Evolutionary conservation across 2,329 filamentous ascomycete species (phyloP), one percentile per base, ranked within the genome.

Genomic region (Aspergillus puulaauensis): DNA sequence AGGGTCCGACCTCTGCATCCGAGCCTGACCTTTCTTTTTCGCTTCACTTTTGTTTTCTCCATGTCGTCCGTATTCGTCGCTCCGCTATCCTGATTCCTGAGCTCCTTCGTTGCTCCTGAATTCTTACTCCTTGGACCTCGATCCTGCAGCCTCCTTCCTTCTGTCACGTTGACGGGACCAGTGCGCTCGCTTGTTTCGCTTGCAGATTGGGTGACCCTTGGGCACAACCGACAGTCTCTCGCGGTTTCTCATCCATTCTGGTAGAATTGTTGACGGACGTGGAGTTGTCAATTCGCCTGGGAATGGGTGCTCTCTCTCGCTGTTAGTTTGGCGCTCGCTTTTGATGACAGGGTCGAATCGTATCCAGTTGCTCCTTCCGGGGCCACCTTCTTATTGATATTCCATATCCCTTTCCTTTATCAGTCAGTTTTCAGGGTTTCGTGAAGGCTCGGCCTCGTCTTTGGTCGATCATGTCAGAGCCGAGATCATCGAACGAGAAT

Each of bases 401-500:
- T 50, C 48, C 45, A 40, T 60, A 61, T 6, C 12, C 35, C 12
- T 15, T 46, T 17, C n/a, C 23, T 19, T n/a, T 27, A 4, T n/a
- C 23, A 14, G 14, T 14, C 9, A n/a, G 35, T n/a, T n/a, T n/a
- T 37, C 15, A 23, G 27, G 44, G 15, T 24, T 46, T 24, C 1
- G 31, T 46, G 9, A 21, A 31, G 44, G 23, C 24, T 15, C 24
- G 23, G 24, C 17, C 23, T 27, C 23, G 27, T 21, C 44, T 15
- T 31, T 46, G 44, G 44, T 14, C 23, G 44, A 46, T 21, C 59
- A 76, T 76, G 73, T 66, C 71, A 47, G 64, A 73, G 48, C 52
- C 66, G 47, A 64, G 57, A 21, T 17, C 15, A 56, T 56, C 50
- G 33, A 62, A 71, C 54, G 66, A 62, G 52, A 66, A 72, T 50